Conservation (phyloP, 2,329 filamentous ascomycete species). For the Fusarium nygamai region DNA sequence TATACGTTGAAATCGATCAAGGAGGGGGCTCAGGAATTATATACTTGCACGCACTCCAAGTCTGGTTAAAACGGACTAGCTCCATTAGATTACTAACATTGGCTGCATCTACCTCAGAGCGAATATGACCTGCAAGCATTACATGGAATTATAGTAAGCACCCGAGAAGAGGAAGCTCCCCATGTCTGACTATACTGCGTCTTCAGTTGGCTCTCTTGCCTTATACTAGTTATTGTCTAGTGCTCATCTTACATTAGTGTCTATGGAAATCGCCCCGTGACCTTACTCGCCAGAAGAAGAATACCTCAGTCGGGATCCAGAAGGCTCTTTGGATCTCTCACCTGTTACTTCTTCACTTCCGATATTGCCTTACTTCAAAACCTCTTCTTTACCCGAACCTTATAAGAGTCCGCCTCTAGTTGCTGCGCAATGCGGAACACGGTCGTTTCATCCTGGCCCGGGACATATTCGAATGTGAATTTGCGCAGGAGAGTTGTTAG, state of each 20-base stretch:
- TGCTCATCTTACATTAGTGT: fast-evolving
- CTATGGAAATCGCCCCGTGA: not conserved
- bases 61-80: not conserved
- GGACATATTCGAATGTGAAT: not conserved
- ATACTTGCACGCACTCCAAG: not conserved
- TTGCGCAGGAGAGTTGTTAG: not conserved
- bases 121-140: not conserved
- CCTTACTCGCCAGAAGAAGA: not conserved
- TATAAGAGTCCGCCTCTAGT: not conserved
- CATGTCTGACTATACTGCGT: not conserved
- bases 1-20: not conserved
- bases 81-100: not conserved
- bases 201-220: not conserved
- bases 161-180: not conserved
- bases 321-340: not conserved
- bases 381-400: not conserved
- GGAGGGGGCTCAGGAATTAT: not conserved
- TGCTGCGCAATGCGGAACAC: conserved; percentile 5
- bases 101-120: not conserved
- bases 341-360: too few species aligned
- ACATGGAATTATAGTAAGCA: not conserved
- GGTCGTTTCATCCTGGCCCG: not conserved
- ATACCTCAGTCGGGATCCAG: not conserved
- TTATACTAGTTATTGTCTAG: not conserved
- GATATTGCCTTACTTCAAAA: not conserved